Evolutionary conservation across 2,329 filamentous ascomycete genomes (phyloP).

Genomic region (Chrysoporthe puriensis): DNA sequence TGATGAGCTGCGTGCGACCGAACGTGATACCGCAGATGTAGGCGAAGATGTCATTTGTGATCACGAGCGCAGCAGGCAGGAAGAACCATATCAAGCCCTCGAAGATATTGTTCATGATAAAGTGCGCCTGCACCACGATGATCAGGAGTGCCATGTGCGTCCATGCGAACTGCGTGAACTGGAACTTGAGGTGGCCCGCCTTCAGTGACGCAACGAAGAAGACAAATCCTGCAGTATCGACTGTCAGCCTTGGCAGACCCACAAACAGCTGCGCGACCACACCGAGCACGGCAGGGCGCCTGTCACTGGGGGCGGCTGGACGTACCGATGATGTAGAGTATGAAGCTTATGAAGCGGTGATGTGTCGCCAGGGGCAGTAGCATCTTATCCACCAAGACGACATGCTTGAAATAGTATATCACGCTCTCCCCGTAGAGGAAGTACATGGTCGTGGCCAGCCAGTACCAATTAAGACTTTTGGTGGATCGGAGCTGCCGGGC

Average conservation of each 20-base stretch:
- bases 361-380: conserved; percentile 92
- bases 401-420: conserved; percentile 99
- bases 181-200: conserved; percentile 95
- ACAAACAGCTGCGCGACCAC: too few relatives aligned
- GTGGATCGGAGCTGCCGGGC: conserved; percentile 90
- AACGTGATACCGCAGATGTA: conserved; percentile 98
- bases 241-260: conserved; percentile 29
- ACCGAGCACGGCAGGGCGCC: neutral
- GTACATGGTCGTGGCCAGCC: conserved; percentile 98
- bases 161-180: conserved; percentile 99
- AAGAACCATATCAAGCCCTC: conserved; percentile 99
- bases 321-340: conserved; percentile 94
- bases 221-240: conserved; percentile 73
- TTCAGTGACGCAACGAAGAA: conserved; percentile 96
- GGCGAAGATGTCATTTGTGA: conserved; percentile 98
- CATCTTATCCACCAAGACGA: conserved; percentile 91
- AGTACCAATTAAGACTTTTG: conserved; percentile 98
- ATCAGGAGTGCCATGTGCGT: conserved; percentile 99
- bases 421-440: conserved; percentile 98
- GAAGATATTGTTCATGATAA: conserved; percentile 99
- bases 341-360: conserved; percentile 97
- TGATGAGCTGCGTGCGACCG: conserved; percentile 94
- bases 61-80: conserved; percentile 89
- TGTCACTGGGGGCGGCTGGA: conserved; percentile 25
- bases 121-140: conserved; percentile 96